phyloP scores from a whole-genome alignment of 139 green algal genomes.

The Nannochloris sp. region DNA sequence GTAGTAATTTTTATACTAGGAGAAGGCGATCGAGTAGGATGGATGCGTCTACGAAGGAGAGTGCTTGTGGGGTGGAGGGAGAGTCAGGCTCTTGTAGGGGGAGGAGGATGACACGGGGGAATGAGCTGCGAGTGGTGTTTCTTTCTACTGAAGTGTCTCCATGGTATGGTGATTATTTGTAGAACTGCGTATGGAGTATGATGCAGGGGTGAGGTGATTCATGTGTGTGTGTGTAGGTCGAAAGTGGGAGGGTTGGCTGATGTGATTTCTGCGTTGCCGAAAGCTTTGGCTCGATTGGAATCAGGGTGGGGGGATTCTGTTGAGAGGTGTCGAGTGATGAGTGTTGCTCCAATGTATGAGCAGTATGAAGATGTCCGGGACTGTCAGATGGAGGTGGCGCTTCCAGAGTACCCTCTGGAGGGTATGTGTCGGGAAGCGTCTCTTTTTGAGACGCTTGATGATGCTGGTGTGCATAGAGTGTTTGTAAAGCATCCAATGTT shows the following conservation, averaged over 20 bases:
- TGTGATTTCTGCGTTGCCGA: constrained; percentile 59
- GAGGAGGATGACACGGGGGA: too few relatives aligned
- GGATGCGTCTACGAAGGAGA: too few relatives aligned
- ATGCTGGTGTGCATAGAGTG: constrained; percentile 54
- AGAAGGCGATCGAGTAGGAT: too few relatives aligned
- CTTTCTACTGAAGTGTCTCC: constrained; percentile 71
- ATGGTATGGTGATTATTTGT: constrained; percentile 26
- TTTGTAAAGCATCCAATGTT: constrained; percentile 78
- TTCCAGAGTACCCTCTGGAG: constrained; percentile 15
- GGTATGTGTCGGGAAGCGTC: too few relatives aligned
- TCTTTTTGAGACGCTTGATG: background rate
- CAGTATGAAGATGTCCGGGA: constrained; percentile 43
- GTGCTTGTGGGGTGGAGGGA: too few relatives aligned
- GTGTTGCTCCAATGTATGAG: constrained; percentile 60
- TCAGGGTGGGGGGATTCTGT: background rate
- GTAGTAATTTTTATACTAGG: too few relatives aligned
- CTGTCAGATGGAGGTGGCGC: constrained; percentile 42
- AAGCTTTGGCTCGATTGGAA: constrained; percentile 29
- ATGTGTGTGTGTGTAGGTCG: constrained; percentile 6
- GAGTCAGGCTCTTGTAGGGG: too few relatives aligned
- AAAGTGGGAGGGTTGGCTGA: constrained; percentile 79
- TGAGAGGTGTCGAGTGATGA: constrained; percentile 72
- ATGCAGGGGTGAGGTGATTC: background rate
- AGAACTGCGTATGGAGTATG: too few relatives aligned
- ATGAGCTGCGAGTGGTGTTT: constrained; percentile 59